A percentile compares a stretch with the other conserved stretches of the same genome.
Evolutionary conservation across 2,329 filamentous ascomycete species (phyloP).

Genomic region (Periconia macrospinosa): DNA sequence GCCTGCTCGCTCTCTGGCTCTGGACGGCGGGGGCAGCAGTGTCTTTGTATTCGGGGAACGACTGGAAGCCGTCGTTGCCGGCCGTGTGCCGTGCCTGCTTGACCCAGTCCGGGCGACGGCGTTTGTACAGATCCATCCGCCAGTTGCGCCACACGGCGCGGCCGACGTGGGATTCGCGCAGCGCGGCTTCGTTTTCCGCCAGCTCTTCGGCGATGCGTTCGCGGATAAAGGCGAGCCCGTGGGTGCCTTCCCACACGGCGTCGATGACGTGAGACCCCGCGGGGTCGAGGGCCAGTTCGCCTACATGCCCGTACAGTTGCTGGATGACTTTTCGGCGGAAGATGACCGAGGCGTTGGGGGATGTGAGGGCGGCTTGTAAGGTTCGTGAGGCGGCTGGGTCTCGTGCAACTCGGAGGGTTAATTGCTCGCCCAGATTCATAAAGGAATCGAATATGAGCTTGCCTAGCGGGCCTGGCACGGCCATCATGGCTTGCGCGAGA

Average conservation of each 20-base stretch:
- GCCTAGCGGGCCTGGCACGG: conserved; percentile 68
- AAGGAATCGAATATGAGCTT: conserved; percentile 69
- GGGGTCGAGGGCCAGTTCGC: conserved; percentile 62
- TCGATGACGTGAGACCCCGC: conserved; percentile 70
- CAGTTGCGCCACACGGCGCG: conserved; percentile 74
- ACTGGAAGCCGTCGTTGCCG: conserved; percentile 55
- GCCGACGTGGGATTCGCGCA: conserved; percentile 67
- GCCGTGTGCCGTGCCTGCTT: conserved; percentile 58
- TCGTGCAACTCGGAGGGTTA: conserved; percentile 64
- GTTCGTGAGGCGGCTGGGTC: conserved; percentile 62
- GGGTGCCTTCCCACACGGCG: conserved; percentile 65
- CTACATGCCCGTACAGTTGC: conserved; percentile 63
- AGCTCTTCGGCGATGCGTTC: conserved; percentile 69
- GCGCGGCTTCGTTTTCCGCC: conserved; percentile 57
- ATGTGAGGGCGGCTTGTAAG: conserved; percentile 64
- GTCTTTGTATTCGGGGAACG: conserved; percentile 48
- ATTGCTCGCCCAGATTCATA: conserved; percentile 53
- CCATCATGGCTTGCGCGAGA: conserved; percentile 77
- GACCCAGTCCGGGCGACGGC: conserved; percentile 65
- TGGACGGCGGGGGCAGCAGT: conserved; percentile 20
- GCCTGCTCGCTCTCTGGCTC: conserved; percentile 26
- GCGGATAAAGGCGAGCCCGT: conserved; percentile 66
- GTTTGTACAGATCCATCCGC: conserved; percentile 72
- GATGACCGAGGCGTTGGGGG: conserved; percentile 56
- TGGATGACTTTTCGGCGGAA: conserved; percentile 66